phyloP scores from a whole-genome alignment of 202 grass and related monocot species.

The Schoenoplectus triqueter region DNA sequence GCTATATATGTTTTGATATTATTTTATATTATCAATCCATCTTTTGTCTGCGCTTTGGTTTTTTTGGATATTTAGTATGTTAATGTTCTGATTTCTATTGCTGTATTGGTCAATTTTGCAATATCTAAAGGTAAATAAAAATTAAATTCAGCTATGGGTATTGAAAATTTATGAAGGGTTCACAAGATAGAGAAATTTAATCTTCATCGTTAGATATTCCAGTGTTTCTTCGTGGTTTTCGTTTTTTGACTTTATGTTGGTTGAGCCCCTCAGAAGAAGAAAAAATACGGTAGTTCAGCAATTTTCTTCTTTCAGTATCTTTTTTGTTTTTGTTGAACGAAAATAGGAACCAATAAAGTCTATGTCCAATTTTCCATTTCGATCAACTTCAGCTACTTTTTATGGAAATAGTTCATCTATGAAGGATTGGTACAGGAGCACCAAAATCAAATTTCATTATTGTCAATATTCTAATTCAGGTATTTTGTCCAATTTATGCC shows the following conservation, averaged over 20 bases:
- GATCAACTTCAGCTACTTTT: not conserved
- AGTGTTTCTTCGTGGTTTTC: not conserved
- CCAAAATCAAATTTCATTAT: slow-evolving; percentile 14
- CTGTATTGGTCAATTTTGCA: no score
- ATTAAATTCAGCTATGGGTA: no score
- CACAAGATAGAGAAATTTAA: not conserved
- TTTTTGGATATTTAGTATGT: not conserved
- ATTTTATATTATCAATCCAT: not conserved
- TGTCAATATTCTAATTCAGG: slow-evolving; percentile 6
- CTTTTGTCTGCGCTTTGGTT: not conserved
- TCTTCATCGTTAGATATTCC: not conserved
- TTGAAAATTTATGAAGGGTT: no score
- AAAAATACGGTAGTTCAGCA: not conserved
- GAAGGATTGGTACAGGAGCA: slow-evolving; percentile 13
- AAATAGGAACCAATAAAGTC: not conserved
- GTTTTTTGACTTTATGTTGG: not conserved
- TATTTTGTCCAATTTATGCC: slow-evolving; percentile 6
- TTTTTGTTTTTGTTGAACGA: slow-evolving; percentile 3
- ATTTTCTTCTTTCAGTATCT: not conserved
- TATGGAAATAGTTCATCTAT: slow-evolving; percentile 1
- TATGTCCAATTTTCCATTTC: slow-evolving; percentile 1
- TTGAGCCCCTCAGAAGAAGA: not conserved
- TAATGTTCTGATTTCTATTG: not conserved
- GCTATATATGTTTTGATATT: not conserved
- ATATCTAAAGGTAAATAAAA: no score